Conservation (phyloP, 257 asterid species). For the Solanum lignicaule region DNA sequence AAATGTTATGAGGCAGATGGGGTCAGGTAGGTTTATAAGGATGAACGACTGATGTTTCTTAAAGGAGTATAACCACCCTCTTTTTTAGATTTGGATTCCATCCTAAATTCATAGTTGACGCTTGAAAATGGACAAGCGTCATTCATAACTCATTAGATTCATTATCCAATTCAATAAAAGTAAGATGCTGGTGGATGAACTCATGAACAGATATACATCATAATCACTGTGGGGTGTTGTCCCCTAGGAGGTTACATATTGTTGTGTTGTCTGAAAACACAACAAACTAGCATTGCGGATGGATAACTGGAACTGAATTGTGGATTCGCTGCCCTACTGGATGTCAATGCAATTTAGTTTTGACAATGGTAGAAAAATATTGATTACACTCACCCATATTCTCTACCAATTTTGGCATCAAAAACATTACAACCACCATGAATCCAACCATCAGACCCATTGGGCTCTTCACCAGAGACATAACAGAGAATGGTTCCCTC, state of each 20-base stretch:
- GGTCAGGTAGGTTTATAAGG: background rate
- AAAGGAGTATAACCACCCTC: background rate
- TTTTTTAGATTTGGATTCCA: background rate
- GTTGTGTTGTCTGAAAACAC: background rate
- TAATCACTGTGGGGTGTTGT: background rate
- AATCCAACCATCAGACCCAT: conserved; percentile 99
- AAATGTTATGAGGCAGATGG: background rate
- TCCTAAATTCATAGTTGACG: background rate
- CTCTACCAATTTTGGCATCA: conserved; percentile 88
- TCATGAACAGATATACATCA: background rate
- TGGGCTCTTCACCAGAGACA: conserved; percentile 83
- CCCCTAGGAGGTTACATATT: background rate
- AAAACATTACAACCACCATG: conserved; percentile 80
- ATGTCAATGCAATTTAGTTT: background rate
- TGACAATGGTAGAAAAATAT: background rate
- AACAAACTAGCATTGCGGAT: background rate
- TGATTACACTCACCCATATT: conserved; percentile 52
- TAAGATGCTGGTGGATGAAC: background rate
- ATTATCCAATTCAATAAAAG: background rate
- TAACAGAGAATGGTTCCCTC: conserved; percentile 69
- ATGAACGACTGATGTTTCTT: background rate
- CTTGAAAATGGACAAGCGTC: background rate
- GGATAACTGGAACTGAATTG: background rate
- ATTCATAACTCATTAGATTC: background rate
- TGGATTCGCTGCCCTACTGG: background rate